Evolutionary conservation across 108 stramenopile species (phyloP).

Genomic region (Cyclotella cryptica): DNA sequence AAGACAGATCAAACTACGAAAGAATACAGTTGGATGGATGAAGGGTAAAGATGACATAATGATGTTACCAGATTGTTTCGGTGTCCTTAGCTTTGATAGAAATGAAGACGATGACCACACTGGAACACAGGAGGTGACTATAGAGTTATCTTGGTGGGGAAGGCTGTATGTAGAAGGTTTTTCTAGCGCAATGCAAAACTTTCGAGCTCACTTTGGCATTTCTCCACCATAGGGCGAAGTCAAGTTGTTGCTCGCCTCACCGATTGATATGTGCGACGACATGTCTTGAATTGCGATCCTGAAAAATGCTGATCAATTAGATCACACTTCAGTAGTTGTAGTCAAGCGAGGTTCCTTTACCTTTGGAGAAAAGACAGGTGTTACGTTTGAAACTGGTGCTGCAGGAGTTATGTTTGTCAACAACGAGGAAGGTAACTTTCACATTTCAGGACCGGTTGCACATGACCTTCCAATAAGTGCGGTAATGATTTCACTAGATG

Average conservation of each 20-base stretch:
- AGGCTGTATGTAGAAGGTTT: constrained; percentile 49
- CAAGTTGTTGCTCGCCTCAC: constrained; percentile 43
- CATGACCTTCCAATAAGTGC: constrained; percentile 27
- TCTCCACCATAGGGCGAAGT: constrained; percentile 23
- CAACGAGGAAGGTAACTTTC: constrained; percentile 30
- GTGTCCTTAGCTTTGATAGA: constrained; percentile 32
- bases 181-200: constrained; percentile 47
- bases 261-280: constrained; percentile 46
- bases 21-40: background rate
- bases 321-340: constrained; percentile 29
- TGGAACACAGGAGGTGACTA: background rate
- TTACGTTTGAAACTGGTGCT: constrained; percentile 34
- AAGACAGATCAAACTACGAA: background rate
- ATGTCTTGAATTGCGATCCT: constrained; percentile 8
- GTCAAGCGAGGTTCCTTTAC: constrained; percentile 40
- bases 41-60: constrained; percentile 1
- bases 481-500: constrained; percentile 31
- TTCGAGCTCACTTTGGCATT: constrained; percentile 55
- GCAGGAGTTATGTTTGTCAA: constrained; percentile 44
- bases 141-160: constrained; percentile 49
- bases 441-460: constrained; percentile 37
- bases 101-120: background rate
- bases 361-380: constrained; percentile 45
- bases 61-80: constrained; percentile 17
- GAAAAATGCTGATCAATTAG: constrained; percentile 21